phyloP scores from a whole-genome alignment of 2,329 filamentous ascomycete genomes.

The Didymella pomorum region DNA sequence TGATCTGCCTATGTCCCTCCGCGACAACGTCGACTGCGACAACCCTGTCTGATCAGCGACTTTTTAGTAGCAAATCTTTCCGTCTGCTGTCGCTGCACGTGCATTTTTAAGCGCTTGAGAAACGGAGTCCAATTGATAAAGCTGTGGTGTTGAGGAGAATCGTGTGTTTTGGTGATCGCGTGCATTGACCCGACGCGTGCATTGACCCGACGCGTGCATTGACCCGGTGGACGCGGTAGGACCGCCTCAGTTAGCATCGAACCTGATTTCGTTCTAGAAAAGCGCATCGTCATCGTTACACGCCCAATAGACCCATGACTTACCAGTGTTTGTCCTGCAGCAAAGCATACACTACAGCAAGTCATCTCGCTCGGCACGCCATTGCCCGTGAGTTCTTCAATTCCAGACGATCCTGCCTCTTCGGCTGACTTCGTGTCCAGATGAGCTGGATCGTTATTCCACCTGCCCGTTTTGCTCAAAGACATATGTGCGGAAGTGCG shows the following conservation, averaged over 20 bases:
- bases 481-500: constrained; percentile 4
- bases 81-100: too few species aligned
- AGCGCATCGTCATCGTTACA: neutral
- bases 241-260: neutral
- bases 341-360: constrained; percentile 6
- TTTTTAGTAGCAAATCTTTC: too few species aligned
- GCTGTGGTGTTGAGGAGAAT: too few species aligned
- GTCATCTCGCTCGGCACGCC: constrained; percentile 4
- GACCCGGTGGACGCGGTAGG: neutral
- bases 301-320: neutral
- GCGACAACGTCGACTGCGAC: too few species aligned
- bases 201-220: too few species aligned
- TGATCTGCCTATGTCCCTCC: too few species aligned
- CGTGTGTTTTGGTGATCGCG: too few species aligned
- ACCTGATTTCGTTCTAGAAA: neutral
- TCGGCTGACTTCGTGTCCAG: neutral
- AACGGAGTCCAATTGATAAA: too few species aligned
- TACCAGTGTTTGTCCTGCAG: constrained; percentile 1
- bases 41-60: too few species aligned
- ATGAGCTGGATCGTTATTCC: constrained; percentile 4
- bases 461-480: constrained; percentile 5
- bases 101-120: too few species aligned
- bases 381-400: neutral
- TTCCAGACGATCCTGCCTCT: neutral
- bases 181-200: too few species aligned